Base-by-base conservation (phyloP, 495 filamentous ascomycete genomes). In the Tricharina praecox region DNA sequence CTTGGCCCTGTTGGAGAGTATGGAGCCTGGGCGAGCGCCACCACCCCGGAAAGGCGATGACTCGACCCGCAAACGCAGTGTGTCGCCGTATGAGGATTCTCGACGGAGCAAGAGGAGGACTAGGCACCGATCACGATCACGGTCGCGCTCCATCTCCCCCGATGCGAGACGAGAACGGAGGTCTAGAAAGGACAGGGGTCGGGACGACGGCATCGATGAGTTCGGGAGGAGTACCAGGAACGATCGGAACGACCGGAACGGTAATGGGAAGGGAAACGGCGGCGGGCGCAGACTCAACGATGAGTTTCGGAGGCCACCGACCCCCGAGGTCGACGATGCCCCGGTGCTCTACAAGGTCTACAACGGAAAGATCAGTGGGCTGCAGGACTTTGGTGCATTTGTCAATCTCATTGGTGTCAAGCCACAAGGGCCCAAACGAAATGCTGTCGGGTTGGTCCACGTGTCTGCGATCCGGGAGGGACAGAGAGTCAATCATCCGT, bases 311-410 rank as follows among this genome's bases (percentile, higher is more conserved):
- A 70, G 73, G 32, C 81, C 82, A 1, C 83, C 84, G 1, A 77
- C 74, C 4, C 71, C 74, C 2, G 88, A 95, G 58, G 24, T 72
- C 4, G 90, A 97, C 66, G 79, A 88, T 39, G 66, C 74, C 4
- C 86, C 88, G 0, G 67, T 82, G 20, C 64, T 93, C 11, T 81
- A 77, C 70, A 97, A 97, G 61, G 66, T 93, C 0, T 97, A 97
- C 59, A 76, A 84, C 56, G 90, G 90, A 13, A 75, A 76, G 50
- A 80, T 96, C 34, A 93, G 84, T 2, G 85, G 86, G 0, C 70
- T 96, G 24, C 95, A 93, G 60, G 82, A 94, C 53, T 97, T 95
- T 65, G 90, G 90, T 26, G 84, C 79, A 10, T 97, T 97, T 63
- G 86, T 97, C 42, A 95, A 88, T 54, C 64, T 97, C n/a, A 68